A percentile compares a stretch with the other conserved stretches of the same genome.
Conservation (phyloP, 2,329 filamentous ascomycete genomes). For the Trichothecium roseum region DNA sequence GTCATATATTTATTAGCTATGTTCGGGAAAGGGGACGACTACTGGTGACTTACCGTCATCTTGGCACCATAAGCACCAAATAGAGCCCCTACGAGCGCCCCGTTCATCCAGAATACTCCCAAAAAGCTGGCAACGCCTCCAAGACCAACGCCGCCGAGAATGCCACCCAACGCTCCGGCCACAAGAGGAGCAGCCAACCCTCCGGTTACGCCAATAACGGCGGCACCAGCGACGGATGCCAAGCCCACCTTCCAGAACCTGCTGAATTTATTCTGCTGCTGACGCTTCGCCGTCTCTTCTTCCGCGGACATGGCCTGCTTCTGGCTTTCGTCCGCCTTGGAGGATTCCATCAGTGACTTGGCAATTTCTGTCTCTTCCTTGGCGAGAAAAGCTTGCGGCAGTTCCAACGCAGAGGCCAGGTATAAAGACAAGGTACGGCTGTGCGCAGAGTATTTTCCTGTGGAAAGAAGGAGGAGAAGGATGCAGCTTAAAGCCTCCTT, state of each 20-base stretch:
- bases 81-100: conserved; percentile 73
- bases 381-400: conserved; percentile 52
- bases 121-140: conserved; percentile 80
- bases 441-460: conserved; percentile 65
- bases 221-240: conserved; percentile 79
- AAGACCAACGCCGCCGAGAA: conserved; percentile 77
- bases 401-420: conserved; percentile 54
- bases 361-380: conserved; percentile 68
- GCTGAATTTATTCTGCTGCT: conserved; percentile 57
- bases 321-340: conserved; percentile 29
- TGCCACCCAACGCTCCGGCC: conserved; percentile 71
- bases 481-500: conserved; percentile 58
- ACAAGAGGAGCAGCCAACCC: conserved; percentile 84
- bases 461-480: conserved; percentile 58
- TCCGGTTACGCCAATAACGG: conserved; percentile 82
- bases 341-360: conserved; percentile 59
- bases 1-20: not conserved
- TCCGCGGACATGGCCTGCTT: conserved; percentile 55
- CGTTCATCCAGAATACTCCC: conserved; percentile 76
- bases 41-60: conserved; percentile 42
- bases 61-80: conserved; percentile 85
- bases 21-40: conserved; percentile 4
- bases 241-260: conserved; percentile 87
- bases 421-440: conserved; percentile 60
- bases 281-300: conserved; percentile 62